phyloP scores from a whole-genome alignment of 2,329 filamentous ascomycete genomes.

The Fusarium napiforme region DNA sequence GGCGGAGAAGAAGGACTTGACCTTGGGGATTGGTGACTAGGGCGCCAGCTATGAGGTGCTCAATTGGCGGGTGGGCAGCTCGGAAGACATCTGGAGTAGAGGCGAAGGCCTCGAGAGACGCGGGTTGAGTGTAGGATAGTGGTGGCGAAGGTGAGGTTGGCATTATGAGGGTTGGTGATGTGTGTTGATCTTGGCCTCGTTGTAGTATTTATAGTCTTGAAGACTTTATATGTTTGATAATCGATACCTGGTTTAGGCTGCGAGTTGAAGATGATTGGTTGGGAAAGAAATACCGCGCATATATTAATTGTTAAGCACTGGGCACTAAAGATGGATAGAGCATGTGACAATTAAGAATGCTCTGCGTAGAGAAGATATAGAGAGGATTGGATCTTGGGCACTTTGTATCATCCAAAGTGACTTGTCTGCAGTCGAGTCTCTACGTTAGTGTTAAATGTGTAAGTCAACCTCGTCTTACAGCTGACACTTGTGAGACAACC shows the following conservation, averaged over 20 bases:
- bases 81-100: conserved; percentile 29
- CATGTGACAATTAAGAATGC: background rate
- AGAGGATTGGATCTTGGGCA: no score
- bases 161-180: background rate
- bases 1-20: conserved; percentile 41
- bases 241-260: conserved; percentile 30
- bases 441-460: background rate
- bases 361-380: background rate
- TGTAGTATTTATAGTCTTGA: background rate
- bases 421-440: background rate
- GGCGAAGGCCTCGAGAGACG: conserved; percentile 29
- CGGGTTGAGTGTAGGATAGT: conserved; percentile 26
- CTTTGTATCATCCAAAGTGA: background rate
- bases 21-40: conserved; percentile 36
- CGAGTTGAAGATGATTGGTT: conserved; percentile 28
- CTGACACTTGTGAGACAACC: background rate
- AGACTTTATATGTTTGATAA: conserved; percentile 8
- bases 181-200: background rate
- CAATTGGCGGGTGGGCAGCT: conserved; percentile 32
- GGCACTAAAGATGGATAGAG: no score
- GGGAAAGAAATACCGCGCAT: conserved; percentile 10
- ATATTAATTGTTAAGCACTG: background rate
- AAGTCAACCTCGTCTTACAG: background rate
- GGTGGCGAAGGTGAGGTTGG: conserved; percentile 12
- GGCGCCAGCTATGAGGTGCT: conserved; percentile 41